Conservation (phyloP, 2,329 filamentous ascomycete genomes). For the Epichloe coenophiala region DNA sequence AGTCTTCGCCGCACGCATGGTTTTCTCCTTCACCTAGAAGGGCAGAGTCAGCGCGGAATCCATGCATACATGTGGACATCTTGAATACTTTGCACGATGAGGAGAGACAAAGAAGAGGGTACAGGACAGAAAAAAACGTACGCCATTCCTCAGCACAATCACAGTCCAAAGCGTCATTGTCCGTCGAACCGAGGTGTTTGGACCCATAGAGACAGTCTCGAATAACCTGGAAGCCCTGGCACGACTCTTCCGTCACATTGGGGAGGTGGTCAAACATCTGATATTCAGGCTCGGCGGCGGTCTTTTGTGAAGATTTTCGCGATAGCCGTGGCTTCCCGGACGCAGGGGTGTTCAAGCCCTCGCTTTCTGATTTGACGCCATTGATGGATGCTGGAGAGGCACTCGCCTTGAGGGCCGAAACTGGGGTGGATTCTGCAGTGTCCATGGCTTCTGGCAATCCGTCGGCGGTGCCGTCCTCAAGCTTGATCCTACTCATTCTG, state of each 20-base stretch:
- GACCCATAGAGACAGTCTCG: constrained; percentile 80
- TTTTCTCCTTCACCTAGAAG: constrained; percentile 49
- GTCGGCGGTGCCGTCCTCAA: constrained; percentile 26
- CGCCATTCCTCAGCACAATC: constrained; percentile 92
- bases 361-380: constrained; percentile 25
- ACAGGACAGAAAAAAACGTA: constrained; percentile 37
- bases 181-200: constrained; percentile 80
- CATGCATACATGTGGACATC: no score
- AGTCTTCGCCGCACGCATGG: constrained; percentile 84
- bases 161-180: constrained; percentile 83
- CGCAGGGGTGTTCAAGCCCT: constrained; percentile 32
- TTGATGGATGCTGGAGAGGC: constrained; percentile 31
- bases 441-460: constrained; percentile 27
- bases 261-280: constrained; percentile 61
- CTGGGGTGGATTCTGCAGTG: constrained; percentile 24
- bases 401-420: constrained; percentile 16
- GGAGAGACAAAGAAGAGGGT: background rate
- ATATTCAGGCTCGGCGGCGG: constrained; percentile 44
- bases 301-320: constrained; percentile 58
- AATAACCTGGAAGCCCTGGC: constrained; percentile 65
- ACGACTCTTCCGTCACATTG: constrained; percentile 66
- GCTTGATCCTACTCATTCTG: constrained; percentile 31
- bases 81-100: background rate
- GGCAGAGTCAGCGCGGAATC: background rate
- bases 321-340: constrained; percentile 51